These are phyloP conservation scores for Penicillium canescens DNA, from an alignment of 495 filamentous ascomycete genomes.

Conservation along the genomic window DNA sequence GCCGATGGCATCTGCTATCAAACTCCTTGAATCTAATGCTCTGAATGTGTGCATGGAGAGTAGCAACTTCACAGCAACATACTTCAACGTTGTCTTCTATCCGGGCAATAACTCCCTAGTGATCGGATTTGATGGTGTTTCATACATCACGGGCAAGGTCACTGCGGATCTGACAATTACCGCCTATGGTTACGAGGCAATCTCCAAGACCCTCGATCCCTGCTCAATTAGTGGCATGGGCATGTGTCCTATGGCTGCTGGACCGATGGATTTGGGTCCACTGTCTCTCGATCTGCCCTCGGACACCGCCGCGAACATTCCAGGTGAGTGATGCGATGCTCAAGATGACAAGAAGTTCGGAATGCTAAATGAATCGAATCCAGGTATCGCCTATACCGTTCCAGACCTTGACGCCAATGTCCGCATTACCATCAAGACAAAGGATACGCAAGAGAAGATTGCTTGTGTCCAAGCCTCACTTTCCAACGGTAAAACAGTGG, in stretches of 20 bases:
- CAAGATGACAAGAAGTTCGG: not conserved
- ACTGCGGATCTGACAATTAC: slow-evolving; percentile 72
- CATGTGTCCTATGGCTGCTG: slow-evolving; percentile 91
- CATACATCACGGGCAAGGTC: slow-evolving; percentile 83
- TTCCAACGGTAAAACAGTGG: slow-evolving; percentile 91
- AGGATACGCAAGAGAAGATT: slow-evolving; percentile 59
- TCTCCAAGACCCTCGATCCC: slow-evolving; percentile 68
- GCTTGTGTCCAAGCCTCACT: slow-evolving; percentile 88
- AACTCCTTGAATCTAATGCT: slow-evolving; percentile 69
- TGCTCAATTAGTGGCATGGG: slow-evolving; percentile 70
- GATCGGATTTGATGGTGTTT: slow-evolving; percentile 80
- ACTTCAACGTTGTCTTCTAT: slow-evolving; percentile 80
- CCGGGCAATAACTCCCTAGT: slow-evolving; percentile 70
- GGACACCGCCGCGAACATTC: slow-evolving; percentile 63
- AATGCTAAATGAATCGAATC: not conserved
- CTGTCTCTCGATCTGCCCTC: slow-evolving; percentile 63
- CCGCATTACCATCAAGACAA: slow-evolving; percentile 72
- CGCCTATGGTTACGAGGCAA: slow-evolving; percentile 77
- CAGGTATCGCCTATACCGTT: slow-evolving; percentile 79
- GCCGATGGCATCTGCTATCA: slow-evolving; percentile 40
- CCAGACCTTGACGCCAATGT: slow-evolving; percentile 93
- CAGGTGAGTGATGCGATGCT: slow-evolving; percentile 47
- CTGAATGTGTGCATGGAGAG: slow-evolving; percentile 76
- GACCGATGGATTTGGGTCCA: slow-evolving; percentile 69
- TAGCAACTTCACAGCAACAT: slow-evolving; percentile 76